phyloP scores from a whole-genome alignment of 2,329 filamentous ascomycete genomes.

The Fusarium stilboides region DNA sequence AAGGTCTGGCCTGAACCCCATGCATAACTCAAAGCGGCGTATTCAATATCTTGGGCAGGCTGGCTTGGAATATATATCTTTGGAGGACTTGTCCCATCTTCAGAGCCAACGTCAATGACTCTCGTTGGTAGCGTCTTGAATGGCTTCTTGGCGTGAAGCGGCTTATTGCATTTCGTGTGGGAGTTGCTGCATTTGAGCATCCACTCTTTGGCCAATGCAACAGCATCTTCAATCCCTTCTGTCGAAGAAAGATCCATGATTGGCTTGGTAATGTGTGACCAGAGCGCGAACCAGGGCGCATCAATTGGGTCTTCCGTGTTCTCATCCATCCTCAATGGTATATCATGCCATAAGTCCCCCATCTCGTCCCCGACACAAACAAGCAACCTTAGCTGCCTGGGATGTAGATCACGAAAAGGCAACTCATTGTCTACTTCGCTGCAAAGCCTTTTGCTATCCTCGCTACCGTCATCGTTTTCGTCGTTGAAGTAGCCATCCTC shows the following conservation, averaged over 20 bases:
- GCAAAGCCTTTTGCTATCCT: no score
- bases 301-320: not conserved
- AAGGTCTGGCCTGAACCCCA: constrained; percentile 3
- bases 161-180: not conserved
- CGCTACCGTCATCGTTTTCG: not conserved
- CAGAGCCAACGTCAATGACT: not conserved
- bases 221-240: not conserved
- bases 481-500: not conserved
- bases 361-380: not conserved
- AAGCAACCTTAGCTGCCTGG: not conserved
- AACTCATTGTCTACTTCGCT: not conserved
- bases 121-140: constrained; percentile 1
- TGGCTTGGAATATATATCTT: not conserved
- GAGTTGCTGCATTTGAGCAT: not conserved
- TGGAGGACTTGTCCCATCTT: accelerated
- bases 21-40: constrained; percentile 16
- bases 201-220: not conserved
- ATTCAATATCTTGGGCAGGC: not conserved
- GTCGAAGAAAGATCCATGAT: not conserved
- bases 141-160: no score
- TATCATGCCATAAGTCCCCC: not conserved
- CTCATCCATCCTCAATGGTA: not conserved
- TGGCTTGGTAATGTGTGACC: not conserved
- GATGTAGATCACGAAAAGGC: not conserved
- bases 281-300: no score